These are phyloP conservation scores for Dissophora ornata DNA, from an alignment of 192 early-diverging fungal genomes.

Conservation along the genomic window DNA sequence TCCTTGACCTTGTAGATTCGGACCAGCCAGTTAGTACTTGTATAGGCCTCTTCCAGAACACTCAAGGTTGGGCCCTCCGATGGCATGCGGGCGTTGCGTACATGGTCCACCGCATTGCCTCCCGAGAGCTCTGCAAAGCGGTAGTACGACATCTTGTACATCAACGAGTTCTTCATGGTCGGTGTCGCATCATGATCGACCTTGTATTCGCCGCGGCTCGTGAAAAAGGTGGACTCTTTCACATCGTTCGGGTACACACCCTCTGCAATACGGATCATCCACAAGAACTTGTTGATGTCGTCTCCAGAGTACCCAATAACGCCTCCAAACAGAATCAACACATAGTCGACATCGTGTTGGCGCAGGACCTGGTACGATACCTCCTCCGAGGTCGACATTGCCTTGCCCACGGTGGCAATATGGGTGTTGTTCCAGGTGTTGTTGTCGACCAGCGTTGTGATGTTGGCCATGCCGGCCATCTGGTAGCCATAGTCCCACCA, in stretches of 20 bases:
- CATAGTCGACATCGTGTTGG: constrained; percentile 96
- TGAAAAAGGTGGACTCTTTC: constrained; percentile 91
- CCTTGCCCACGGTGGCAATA: constrained; percentile 96
- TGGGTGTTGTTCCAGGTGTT: constrained; percentile 99
- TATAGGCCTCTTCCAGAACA: constrained; percentile 93
- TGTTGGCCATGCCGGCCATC: constrained; percentile 98
- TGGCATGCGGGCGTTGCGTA: constrained; percentile 82
- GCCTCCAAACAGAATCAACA: constrained; percentile 96
- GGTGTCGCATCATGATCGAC: constrained; percentile 90
- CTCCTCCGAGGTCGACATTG: constrained; percentile 91
- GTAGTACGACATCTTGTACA: constrained; percentile 99
- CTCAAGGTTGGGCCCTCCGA: constrained; percentile 81
- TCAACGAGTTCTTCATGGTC: constrained; percentile 91
- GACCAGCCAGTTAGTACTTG: constrained; percentile 97
- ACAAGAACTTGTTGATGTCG: constrained; percentile 99
- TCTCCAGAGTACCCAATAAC: constrained; percentile 98
- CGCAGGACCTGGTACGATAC: constrained; percentile 92
- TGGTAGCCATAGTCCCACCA: constrained; percentile 99
- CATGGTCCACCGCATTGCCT: constrained; percentile 81
- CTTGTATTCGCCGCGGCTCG: constrained; percentile 87
- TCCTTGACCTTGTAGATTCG: constrained; percentile 99
- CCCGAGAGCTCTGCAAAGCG: constrained; percentile 92
- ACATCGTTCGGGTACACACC: constrained; percentile 97
- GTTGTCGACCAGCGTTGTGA: constrained; percentile 98
- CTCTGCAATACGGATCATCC: constrained; percentile 99